These are phyloP conservation scores for Erysimum cheiri DNA, from an alignment of 441 rosid species.

Conservation along the genomic window DNA sequence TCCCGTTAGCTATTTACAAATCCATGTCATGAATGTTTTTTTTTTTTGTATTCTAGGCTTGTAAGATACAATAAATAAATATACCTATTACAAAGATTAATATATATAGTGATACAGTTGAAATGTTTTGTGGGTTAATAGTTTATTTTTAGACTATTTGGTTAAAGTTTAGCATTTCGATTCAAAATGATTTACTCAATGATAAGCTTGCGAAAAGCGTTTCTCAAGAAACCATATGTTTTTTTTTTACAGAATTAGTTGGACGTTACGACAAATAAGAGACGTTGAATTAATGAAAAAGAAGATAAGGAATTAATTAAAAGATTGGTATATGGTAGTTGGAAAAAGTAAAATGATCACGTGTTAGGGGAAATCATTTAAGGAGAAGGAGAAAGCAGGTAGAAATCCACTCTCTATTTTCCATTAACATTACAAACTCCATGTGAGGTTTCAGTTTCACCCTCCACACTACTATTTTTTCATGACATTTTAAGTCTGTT, in stretches of 20 bases:
- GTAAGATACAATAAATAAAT: background rate
- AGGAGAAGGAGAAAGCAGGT: constrained; percentile 33
- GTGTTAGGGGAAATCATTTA: constrained; percentile 32
- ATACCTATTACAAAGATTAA: background rate
- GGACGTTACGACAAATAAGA: constrained; percentile 27
- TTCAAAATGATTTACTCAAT: background rate
- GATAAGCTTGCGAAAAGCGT: constrained; percentile 17
- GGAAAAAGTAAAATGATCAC: constrained; percentile 29
- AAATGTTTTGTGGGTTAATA: too few relatives aligned
- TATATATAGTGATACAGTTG: too few relatives aligned
- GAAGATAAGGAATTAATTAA: background rate
- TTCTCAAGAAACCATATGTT: background rate
- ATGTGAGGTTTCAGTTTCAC: constrained; percentile 16
- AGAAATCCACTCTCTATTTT: constrained; percentile 26
- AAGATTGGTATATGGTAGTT: constrained; percentile 31
- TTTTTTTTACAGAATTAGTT: constrained; percentile 14
- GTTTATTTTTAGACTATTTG: background rate
- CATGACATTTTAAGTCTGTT: background rate
- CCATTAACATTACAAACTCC: constrained; percentile 25
- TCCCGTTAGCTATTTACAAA: background rate
- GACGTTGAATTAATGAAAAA: constrained; percentile 26
- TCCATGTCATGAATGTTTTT: background rate
- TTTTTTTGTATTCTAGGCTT: too few relatives aligned
- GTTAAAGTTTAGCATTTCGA: background rate
- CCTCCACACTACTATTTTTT: background rate